Evolutionary conservation across 208 protist genomes (phyloP), one percentile per base, ranked within the genome.

Genomic region (Wallacemonas rigidus): DNA sequence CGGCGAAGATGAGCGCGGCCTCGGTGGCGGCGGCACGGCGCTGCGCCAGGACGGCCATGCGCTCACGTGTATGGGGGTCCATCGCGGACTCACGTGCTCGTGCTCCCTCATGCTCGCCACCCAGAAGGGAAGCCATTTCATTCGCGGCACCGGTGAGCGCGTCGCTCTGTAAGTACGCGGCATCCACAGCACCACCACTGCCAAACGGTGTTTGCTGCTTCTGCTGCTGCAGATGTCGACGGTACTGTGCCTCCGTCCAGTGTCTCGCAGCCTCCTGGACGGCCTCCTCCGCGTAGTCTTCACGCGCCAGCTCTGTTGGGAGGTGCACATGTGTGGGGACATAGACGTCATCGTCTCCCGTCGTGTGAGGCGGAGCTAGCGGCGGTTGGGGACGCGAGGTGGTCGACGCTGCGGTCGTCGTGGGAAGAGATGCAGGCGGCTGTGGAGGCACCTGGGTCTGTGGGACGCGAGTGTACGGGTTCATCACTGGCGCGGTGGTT

Each of bases 241-340:
- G 65, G 38, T 47, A 70, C 40, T 91, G 86, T 50, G 77, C 77
- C 56, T 81, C 71, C 57, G 81, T 58, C 82, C 82, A 87, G 55
- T 87, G 76, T 50, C 88, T 78, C 17, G 76, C 75, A 0, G 82
- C 69, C 38, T 67, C n/a, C 41, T 79, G 75, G 70, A 88, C 83
- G 35, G 75, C 80, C 48, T 72, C 75, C 38, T 86, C 75, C 39
- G 77, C 82, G 9, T 75, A 81, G 39, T 77, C 83, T 75, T 88
- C 86, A 54, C 86, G 86, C 17, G 62, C 64, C 3, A 57, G 38
- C 56, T 80, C 72, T 35, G 61, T 64, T 14, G 76, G 53, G 9
- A 79, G 43, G 35, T 63, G 68, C 8, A 72, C 41, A 1, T 60
- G 51, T 15, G 47, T 2, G 26, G 64, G 50, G 15, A 58, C 64